These are phyloP conservation scores for Aegilops longissima DNA, from an alignment of 176 grass and related monocot species.

Conservation along the genomic window DNA sequence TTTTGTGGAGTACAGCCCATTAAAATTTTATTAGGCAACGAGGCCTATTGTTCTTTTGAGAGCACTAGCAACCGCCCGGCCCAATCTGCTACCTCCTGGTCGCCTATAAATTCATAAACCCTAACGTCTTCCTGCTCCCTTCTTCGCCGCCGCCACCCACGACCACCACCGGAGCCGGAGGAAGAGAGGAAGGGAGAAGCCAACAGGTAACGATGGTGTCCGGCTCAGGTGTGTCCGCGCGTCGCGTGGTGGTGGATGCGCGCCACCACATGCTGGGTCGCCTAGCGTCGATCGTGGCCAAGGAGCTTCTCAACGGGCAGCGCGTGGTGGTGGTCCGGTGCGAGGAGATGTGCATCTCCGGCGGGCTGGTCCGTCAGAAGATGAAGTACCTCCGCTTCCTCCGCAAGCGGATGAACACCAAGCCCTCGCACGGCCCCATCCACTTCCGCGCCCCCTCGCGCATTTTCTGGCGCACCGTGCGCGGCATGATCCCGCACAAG, in stretches of 20 bases:
- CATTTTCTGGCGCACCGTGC: slow-evolving; percentile 56
- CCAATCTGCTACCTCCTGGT: not conserved
- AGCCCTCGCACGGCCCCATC: slow-evolving; percentile 59
- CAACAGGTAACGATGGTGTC: slow-evolving; percentile 35
- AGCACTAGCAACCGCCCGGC: not conserved
- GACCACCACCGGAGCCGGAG: not conserved
- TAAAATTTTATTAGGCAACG: not conserved
- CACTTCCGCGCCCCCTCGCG: slow-evolving; percentile 52
- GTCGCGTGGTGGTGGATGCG: slow-evolving; percentile 50
- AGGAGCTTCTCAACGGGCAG: slow-evolving; percentile 64
- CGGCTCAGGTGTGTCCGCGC: slow-evolving; percentile 40
- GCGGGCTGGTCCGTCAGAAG: slow-evolving; percentile 64
- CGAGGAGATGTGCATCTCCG: slow-evolving; percentile 68
- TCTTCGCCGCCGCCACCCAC: not conserved
- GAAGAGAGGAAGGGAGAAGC: not conserved
- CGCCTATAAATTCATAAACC: slow-evolving; percentile 10
- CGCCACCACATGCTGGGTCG: slow-evolving; percentile 64
- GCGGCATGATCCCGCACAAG: slow-evolving; percentile 79
- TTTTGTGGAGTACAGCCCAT: not conserved
- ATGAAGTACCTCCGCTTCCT: slow-evolving; percentile 73
- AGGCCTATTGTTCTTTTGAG: not conserved
- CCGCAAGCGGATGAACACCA: slow-evolving; percentile 76
- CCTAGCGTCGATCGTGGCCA: slow-evolving; percentile 51
- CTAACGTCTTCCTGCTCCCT: not conserved
- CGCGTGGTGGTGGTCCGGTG: slow-evolving; percentile 55